phyloP scores from a whole-genome alignment of 768 basidiomycete genomes.

The Phanerochaete carnosa region DNA sequence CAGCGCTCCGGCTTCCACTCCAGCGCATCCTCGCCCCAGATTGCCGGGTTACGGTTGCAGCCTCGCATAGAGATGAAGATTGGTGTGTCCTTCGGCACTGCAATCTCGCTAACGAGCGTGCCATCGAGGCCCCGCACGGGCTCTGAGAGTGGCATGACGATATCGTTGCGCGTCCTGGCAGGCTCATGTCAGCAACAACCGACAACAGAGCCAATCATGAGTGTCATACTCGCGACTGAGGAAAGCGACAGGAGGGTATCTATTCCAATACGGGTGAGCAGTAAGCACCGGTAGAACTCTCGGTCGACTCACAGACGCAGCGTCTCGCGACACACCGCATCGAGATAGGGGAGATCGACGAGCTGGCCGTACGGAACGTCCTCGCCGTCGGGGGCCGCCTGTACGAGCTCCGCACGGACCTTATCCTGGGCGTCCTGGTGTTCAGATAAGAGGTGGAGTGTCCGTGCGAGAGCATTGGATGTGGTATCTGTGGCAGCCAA shows the following conservation, averaged over 20 bases:
- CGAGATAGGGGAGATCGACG: slow-evolving; percentile 55
- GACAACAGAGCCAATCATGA: background rate
- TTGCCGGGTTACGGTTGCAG: slow-evolving; percentile 35
- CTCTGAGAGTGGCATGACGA: background rate
- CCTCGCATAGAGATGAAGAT: slow-evolving; percentile 34
- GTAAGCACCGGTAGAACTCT: background rate
- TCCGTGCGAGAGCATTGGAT: slow-evolving; percentile 3
- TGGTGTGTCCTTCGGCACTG: slow-evolving; percentile 34
- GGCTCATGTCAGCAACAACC: background rate
- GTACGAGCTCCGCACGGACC: slow-evolving; percentile 1
- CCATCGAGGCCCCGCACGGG: slow-evolving; percentile 10
- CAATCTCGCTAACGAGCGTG: slow-evolving; percentile 15
- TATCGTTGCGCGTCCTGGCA: slow-evolving; percentile 1
- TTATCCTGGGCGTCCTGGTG: slow-evolving; percentile 8
- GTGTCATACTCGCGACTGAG: slow-evolving; percentile 4
- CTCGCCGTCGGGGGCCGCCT: background rate
- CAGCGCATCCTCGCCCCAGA: slow-evolving; percentile 43
- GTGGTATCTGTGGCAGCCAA: slow-evolving; percentile 15
- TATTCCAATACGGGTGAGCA: background rate
- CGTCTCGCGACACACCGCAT: slow-evolving; percentile 57
- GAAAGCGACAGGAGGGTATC: slow-evolving; percentile 6
- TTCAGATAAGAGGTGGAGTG: slow-evolving; percentile 6
- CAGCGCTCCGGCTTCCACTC: slow-evolving; percentile 43
- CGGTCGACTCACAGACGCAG: slow-evolving; percentile 34
- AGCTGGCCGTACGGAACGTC: slow-evolving; percentile 16